Evolutionary conservation across 352 stramenopile species (phyloP).

Genomic region (Globisporangium recalcitrans): DNA sequence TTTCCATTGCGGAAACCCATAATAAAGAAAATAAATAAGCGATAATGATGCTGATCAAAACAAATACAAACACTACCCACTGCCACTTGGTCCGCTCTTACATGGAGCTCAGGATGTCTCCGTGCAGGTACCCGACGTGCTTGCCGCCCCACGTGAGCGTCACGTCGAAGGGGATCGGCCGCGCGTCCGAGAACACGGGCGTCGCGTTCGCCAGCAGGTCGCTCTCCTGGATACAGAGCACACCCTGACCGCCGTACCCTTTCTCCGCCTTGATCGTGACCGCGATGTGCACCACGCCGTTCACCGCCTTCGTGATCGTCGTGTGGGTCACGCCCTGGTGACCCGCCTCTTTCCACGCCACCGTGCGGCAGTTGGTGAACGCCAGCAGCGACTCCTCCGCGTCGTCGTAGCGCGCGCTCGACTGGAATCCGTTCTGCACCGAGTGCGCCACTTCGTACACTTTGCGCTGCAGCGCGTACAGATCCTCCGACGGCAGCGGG

Average conservation of each 20-base stretch:
- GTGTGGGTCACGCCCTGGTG: conserved; percentile 35
- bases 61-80: conserved; percentile 6
- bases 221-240: conserved; percentile 43
- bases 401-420: conserved; percentile 29
- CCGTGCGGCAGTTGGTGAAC: conserved; percentile 43
- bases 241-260: conserved; percentile 30
- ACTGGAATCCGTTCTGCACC: conserved; percentile 42
- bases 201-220: conserved; percentile 25
- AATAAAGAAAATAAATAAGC: conserved; percentile 16
- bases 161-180: conserved; percentile 42
- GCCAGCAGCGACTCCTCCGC: conserved; percentile 34
- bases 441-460: conserved; percentile 47
- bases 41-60: neutral
- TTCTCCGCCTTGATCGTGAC: conserved; percentile 44
- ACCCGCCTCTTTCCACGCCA: conserved; percentile 34
- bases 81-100: conserved; percentile 48
- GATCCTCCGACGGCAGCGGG: conserved; percentile 41
- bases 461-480: conserved; percentile 45
- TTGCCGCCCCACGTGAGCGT: conserved; percentile 49
- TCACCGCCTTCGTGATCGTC: conserved; percentile 40
- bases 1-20: neutral
- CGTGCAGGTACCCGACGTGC: conserved; percentile 49
- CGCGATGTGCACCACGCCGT: conserved; percentile 42
- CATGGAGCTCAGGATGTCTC: conserved; percentile 32
- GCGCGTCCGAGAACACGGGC: conserved; percentile 26